Evolutionary conservation across 768 basidiomycete species (phyloP).

Genomic region (Mycena amicta): DNA sequence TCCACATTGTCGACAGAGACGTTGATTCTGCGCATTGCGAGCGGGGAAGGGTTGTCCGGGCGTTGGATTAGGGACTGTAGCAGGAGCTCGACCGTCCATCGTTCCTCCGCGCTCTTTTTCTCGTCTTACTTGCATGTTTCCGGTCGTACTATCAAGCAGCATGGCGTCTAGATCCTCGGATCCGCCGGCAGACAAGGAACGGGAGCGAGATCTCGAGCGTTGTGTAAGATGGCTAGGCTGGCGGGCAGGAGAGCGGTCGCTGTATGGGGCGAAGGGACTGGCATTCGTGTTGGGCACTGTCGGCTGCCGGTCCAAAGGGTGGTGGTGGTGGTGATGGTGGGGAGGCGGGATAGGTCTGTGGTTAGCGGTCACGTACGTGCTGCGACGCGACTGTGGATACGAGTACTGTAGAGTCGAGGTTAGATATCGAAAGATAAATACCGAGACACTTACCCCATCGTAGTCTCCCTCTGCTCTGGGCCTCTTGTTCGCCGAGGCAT

Average conservation of each 20-base stretch:
- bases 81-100: background rate
- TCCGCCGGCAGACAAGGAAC: slow-evolving; percentile 8
- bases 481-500: background rate
- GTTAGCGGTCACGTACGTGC: background rate
- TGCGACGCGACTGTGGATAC: background rate
- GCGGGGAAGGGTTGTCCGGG: slow-evolving; percentile 36
- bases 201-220: background rate
- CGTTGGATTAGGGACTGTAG: background rate
- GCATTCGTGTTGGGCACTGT: background rate
- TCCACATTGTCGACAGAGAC: slow-evolving; percentile 79
- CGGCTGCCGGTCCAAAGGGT: background rate
- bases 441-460: background rate
- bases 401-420: background rate
- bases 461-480: background rate
- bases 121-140: background rate
- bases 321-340: background rate
- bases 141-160: slow-evolving; percentile 15
- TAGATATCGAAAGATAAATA: background rate
- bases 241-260: background rate
- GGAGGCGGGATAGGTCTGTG: background rate
- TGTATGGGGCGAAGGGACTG: background rate
- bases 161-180: slow-evolving; percentile 20
- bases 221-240: background rate
- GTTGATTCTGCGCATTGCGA: slow-evolving; percentile 64
- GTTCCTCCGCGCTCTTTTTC: background rate